Base-by-base conservation (phyloP, 495 filamentous ascomycete genomes). In the Pseudevernia furfuracea region DNA sequence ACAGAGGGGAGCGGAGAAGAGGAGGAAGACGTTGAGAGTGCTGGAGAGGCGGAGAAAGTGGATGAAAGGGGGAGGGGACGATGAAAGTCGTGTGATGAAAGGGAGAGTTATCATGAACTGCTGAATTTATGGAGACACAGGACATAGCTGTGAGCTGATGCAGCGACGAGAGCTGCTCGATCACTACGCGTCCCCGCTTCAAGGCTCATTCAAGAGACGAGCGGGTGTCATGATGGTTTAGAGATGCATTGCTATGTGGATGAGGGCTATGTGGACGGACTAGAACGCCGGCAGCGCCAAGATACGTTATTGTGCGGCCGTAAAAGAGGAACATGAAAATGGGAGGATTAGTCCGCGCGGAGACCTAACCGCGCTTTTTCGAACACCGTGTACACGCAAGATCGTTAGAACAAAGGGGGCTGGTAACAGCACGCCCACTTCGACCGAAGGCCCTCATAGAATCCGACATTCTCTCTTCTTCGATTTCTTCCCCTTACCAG, bases 391-490 rank as follows among this genome's bases (percentile, higher is more conserved):
- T 59, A 32, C 11, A 49, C 44, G 61, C 59, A 21, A 67, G 72
- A 70, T 74, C 72, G 71, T 67, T 61, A 70, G 74, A 75, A 74
- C 75, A 67, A 74, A 70, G 70, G 72, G 71, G 73, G 72, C 74
- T 67, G 36, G n/a, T 11, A 21, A 48, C 37, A 57, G 17, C 23
- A 28, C 12, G 4, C 10, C 7, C 14, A 56, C 9, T n/a, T 23
- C 23, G 21, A 25, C 21, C 46, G 11, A n/a, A 9, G 14, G 7
- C 55, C 61, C 68, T 84, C 79, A 92, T 71, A 91, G 76, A 70
- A 90, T 85, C 73, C 81, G 86, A 81, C 89, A 91, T 63, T 62
- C 66, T 57, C 84, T 80, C 80, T 85, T 89, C 84, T 90, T 63
- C 10, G 32, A 63, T 23, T 34, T 94, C 80, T 83, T 85, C 77